A percentile compares a stretch with the other conserved stretches of the same genome.
Evolutionary conservation across 2,329 filamentous ascomycete genomes (phyloP).

Genomic region (Coniochaeta sp.): DNA sequence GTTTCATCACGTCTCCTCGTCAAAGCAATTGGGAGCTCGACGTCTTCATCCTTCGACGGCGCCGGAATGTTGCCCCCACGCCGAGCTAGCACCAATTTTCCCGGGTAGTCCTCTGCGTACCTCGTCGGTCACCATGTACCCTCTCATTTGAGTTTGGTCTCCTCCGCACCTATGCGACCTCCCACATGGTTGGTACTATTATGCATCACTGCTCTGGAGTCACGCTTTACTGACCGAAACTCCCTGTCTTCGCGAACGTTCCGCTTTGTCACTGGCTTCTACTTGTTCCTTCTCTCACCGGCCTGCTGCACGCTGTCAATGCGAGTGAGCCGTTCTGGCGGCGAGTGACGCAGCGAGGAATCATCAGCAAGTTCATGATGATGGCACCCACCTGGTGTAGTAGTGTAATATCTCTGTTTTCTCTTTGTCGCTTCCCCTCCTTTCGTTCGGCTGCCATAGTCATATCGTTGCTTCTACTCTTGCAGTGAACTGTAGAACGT

Average conservation of each 20-base stretch:
- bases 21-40: slow-evolving; percentile 1
- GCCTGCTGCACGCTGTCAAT: not conserved
- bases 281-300: not conserved
- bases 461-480: not conserved
- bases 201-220: not conserved
- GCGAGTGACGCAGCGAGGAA: not conserved
- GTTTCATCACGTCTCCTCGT: no score
- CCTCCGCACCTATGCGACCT: not conserved
- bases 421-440: not conserved
- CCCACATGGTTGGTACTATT: slow-evolving; percentile 2
- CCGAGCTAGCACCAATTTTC: slow-evolving; percentile 6
- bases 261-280: not conserved
- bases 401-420: not conserved
- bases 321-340: not conserved
- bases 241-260: not conserved
- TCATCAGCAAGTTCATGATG: not conserved
- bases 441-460: no score
- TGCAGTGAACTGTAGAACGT: not conserved
- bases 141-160: not conserved
- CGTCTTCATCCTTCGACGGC: slow-evolving; percentile 8
- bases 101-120: slow-evolving; percentile 4
- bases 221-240: not conserved
- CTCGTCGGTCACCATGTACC: slow-evolving; percentile 4
- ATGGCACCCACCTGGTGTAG: not conserved
- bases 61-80: slow-evolving; percentile 12